A percentile compares a stretch with the other conserved stretches of the same genome.
These are phyloP conservation scores for Tricholoma saponaceum DNA, from an alignment of 768 basidiomycete species.

Conservation along the genomic window DNA sequence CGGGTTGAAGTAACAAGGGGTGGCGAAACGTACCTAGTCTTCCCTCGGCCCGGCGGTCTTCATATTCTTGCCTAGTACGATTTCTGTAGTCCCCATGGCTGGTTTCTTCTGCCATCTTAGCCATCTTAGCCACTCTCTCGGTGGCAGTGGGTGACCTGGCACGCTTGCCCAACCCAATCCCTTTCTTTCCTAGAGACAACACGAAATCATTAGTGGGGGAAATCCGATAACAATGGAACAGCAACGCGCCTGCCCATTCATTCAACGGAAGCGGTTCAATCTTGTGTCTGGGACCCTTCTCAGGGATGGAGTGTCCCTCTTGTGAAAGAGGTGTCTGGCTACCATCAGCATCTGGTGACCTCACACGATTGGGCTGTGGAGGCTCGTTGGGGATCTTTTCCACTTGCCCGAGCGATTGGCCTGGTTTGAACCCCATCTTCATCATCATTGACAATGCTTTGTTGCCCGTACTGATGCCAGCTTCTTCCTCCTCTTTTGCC, in stretches of 20 bases:
- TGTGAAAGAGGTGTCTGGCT: neutral
- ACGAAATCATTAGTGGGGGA: conserved; percentile 5
- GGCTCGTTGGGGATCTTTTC: conserved; percentile 13
- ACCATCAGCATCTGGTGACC: neutral
- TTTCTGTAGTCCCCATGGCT: conserved; percentile 62
- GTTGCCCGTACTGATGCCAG: conserved; percentile 48
- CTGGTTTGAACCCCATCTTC: conserved; percentile 91
- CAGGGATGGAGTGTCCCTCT: neutral
- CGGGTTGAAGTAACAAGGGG: neutral
- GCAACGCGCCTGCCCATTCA: conserved; percentile 74
- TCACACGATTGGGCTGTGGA: neutral
- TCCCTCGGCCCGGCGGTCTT: conserved; percentile 70
- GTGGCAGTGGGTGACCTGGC: conserved; percentile 58
- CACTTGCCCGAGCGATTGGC: conserved; percentile 64
- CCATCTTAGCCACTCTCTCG: conserved; percentile 71
- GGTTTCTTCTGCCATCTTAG: conserved; percentile 63
- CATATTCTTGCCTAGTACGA: conserved; percentile 68
- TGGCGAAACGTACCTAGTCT: conserved; percentile 42
- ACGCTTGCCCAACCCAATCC: conserved; percentile 72
- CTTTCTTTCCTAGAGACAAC: conserved; percentile 59
- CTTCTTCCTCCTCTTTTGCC: conserved; percentile 60
- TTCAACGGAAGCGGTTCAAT: conserved; percentile 69
- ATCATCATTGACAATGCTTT: conserved; percentile 89
- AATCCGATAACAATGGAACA: conserved; percentile 2
- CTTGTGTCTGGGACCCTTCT: conserved; percentile 31